Evolutionary conservation across 352 stramenopile genomes (phyloP).

Genomic region (Phytophthora citrophthora): DNA sequence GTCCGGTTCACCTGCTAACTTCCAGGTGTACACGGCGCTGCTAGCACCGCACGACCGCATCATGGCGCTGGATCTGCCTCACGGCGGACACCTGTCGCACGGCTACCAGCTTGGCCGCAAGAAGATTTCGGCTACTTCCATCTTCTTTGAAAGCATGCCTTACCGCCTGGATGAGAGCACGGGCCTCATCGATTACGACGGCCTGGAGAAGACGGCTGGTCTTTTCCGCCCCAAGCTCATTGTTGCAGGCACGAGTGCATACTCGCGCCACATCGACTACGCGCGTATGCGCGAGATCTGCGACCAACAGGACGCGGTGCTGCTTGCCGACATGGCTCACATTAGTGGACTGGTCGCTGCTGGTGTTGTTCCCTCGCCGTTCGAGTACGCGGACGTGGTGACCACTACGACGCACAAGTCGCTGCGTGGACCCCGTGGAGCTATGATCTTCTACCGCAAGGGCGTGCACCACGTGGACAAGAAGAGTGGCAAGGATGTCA

Average conservation of each 20-base stretch:
- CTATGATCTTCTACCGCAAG: slow-evolving; percentile 99
- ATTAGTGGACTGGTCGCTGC: slow-evolving; percentile 98
- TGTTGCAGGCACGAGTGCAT: slow-evolving; percentile 98
- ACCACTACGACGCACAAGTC: slow-evolving; percentile 99
- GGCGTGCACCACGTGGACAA: slow-evolving; percentile 93
- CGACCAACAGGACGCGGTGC: slow-evolving; percentile 92
- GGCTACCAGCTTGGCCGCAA: slow-evolving; percentile 98
- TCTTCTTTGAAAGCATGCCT: slow-evolving; percentile 99
- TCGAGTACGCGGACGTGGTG: slow-evolving; percentile 98
- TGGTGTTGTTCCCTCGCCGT: slow-evolving; percentile 96
- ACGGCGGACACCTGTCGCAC: slow-evolving; percentile 99
- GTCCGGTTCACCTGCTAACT: slow-evolving; percentile 98
- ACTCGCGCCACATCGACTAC: slow-evolving; percentile 99
- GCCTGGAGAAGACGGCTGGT: slow-evolving; percentile 94
- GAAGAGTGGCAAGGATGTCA: slow-evolving; percentile 91
- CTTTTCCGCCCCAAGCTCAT: slow-evolving; percentile 98
- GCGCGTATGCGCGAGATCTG: slow-evolving; percentile 98
- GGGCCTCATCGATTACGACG: slow-evolving; percentile 99
- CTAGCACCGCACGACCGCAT: slow-evolving; percentile 98
- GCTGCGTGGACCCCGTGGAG: slow-evolving; percentile 96
- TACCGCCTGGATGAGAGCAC: slow-evolving; percentile 97
- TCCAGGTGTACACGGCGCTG: slow-evolving; percentile 99
- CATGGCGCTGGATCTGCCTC: slow-evolving; percentile 98
- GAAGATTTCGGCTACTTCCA: slow-evolving; percentile 99
- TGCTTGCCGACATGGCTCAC: slow-evolving; percentile 99